phyloP scores from a whole-genome alignment of 352 stramenopile genomes.

The Pythium guiyangense region DNA sequence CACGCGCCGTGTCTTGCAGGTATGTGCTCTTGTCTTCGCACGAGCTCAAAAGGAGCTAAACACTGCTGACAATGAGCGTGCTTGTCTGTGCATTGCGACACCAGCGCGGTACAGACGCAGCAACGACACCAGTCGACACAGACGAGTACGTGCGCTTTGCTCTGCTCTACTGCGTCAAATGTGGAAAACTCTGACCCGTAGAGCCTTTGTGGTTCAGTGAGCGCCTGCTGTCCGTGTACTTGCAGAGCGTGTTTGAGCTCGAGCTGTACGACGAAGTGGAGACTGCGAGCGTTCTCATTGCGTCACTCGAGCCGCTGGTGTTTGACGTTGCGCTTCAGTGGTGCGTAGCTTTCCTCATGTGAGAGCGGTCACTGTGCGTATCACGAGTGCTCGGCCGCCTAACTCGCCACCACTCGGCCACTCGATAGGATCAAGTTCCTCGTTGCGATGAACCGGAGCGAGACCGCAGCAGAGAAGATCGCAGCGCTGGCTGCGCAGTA shows the following conservation, averaged over 20 bases:
- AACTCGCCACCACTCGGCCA: no score
- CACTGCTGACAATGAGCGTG: background rate
- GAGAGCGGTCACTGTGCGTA: no score
- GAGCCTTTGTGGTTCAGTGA: constrained; percentile 25
- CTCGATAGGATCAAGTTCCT: constrained; percentile 50
- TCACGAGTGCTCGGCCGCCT: no score
- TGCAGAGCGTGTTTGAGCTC: constrained; percentile 64
- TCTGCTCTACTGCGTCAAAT: constrained; percentile 8
- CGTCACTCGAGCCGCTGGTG: constrained; percentile 37
- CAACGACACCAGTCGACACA: background rate
- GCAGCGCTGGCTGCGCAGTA: constrained; percentile 12
- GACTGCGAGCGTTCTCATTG: constrained; percentile 29
- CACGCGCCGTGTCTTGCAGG: background rate
- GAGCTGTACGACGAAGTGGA: constrained; percentile 51
- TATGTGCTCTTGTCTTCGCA: no score
- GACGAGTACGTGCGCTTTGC: constrained; percentile 7
- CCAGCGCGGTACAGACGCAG: background rate
- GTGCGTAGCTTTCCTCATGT: no score
- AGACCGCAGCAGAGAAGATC: constrained; percentile 27
- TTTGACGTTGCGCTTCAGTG: constrained; percentile 39
- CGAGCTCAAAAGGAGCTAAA: background rate
- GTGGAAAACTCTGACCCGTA: constrained; percentile 2
- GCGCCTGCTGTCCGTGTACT: constrained; percentile 56
- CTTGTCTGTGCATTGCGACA: background rate
- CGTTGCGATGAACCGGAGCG: constrained; percentile 45